phyloP scores from a whole-genome alignment of 108 stramenopile species.

The Thalassiosira profunda region DNA sequence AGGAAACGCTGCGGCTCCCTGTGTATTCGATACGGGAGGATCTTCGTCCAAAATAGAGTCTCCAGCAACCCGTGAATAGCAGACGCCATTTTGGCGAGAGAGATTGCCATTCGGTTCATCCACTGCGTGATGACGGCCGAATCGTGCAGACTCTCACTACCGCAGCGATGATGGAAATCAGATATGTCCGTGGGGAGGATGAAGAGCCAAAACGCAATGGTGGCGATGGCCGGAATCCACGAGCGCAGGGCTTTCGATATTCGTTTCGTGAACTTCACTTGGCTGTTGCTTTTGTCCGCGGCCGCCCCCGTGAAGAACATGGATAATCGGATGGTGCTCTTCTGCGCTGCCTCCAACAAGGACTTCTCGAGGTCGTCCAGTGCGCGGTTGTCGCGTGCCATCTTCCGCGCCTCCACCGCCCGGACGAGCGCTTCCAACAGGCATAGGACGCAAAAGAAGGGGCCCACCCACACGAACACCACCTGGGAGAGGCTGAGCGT shows the following conservation, averaged over 20 bases:
- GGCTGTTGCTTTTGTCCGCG: constrained; percentile 1
- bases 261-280: constrained; percentile 13
- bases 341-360: constrained; percentile 39
- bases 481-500: constrained; percentile 4
- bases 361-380: constrained; percentile 56
- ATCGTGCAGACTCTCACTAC: constrained; percentile 30
- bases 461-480: constrained; percentile 32
- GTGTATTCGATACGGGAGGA: constrained; percentile 56
- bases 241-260: constrained; percentile 43
- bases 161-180: constrained; percentile 29
- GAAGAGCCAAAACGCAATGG: constrained; percentile 55
- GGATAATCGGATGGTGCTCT: constrained; percentile 19
- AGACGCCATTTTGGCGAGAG: constrained; percentile 11
- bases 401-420: constrained; percentile 51
- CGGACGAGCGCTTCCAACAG: constrained; percentile 52
- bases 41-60: constrained; percentile 39
- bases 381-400: constrained; percentile 54
- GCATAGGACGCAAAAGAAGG: constrained; percentile 47
- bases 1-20: constrained; percentile 45
- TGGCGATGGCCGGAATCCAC: constrained; percentile 54
- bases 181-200: constrained; percentile 42
- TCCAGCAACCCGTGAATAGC: constrained; percentile 30
- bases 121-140: constrained; percentile 54
- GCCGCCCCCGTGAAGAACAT: constrained; percentile 28
- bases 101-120: constrained; percentile 30